Conservation (phyloP, 208 protist genomes). For the Wallacemonas sp. region DNA sequence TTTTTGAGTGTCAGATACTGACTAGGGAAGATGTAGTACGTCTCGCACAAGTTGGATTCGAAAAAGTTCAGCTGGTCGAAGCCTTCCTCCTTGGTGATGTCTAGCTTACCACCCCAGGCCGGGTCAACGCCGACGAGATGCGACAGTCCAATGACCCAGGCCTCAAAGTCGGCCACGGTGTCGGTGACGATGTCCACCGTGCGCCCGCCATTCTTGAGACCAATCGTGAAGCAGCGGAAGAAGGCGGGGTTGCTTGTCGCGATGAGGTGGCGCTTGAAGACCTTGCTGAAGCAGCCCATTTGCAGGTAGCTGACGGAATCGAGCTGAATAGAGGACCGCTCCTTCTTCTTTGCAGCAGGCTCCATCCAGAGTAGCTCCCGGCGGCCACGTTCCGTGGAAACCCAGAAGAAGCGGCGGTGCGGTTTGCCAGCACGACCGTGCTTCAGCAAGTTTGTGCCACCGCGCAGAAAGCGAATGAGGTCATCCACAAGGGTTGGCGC, state of each 20-base stretch:
- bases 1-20: conserved; percentile 84
- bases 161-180: conserved; percentile 90
- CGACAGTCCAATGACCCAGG: conserved; percentile 88
- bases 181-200: conserved; percentile 92
- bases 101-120: conserved; percentile 88
- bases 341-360: conserved; percentile 39
- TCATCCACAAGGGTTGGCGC: conserved; percentile 81
- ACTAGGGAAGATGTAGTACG: conserved; percentile 83
- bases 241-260: conserved; percentile 64
- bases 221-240: conserved; percentile 88
- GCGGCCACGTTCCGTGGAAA: conserved; percentile 45
- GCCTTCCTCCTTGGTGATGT: conserved; percentile 67
- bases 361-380: conserved; percentile 81
- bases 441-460: conserved; percentile 89
- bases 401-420: conserved; percentile 87
- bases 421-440: conserved; percentile 90
- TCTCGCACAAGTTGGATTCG: conserved; percentile 81
- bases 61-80: conserved; percentile 79
- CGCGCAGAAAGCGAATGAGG: conserved; percentile 79
- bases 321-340: conserved; percentile 70
- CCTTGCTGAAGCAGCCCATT: conserved; percentile 90
- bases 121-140: conserved; percentile 86
- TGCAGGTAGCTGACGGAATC: conserved; percentile 83
- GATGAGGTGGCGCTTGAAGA: conserved; percentile 84
- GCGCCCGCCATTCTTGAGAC: conserved; percentile 69